Evolutionary conservation across 2,329 filamentous ascomycete genomes (phyloP).

Genomic region (Colletotrichum sp.): DNA sequence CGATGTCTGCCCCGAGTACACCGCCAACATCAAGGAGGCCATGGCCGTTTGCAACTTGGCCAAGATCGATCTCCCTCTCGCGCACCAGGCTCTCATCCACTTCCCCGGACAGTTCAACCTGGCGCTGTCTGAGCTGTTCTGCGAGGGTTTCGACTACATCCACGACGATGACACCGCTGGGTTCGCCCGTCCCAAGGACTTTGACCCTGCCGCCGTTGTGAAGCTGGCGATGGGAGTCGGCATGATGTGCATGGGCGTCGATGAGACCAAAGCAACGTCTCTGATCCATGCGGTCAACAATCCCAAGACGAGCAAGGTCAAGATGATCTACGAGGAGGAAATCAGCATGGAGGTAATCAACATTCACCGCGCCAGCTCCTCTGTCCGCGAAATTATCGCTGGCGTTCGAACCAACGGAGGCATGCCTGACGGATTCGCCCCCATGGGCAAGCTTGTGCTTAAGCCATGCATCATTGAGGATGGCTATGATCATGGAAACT

Average conservation of each 20-base stretch:
- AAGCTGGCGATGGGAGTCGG: constrained; percentile 48
- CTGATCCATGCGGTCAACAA: neutral
- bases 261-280: neutral
- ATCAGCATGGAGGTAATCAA: constrained; percentile 65
- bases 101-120: constrained; percentile 83
- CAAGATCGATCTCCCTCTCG: constrained; percentile 67
- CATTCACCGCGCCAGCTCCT: constrained; percentile 50
- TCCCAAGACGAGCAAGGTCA: constrained; percentile 26
- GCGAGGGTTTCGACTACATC: constrained; percentile 29
- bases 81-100: constrained; percentile 51
- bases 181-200: constrained; percentile 39
- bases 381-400: constrained; percentile 49
- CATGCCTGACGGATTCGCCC: constrained; percentile 35
- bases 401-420: constrained; percentile 29
- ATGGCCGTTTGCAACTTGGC: constrained; percentile 70
- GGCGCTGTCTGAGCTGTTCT: constrained; percentile 74
- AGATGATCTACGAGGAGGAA: constrained; percentile 50
- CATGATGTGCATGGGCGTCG: neutral
- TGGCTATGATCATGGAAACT: constrained; percentile 44
- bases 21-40: constrained; percentile 69
- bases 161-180: constrained; percentile 27
- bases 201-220: constrained; percentile 46
- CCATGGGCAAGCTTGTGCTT: constrained; percentile 51
- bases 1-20: constrained; percentile 84
- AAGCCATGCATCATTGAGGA: constrained; percentile 52